phyloP scores from a whole-genome alignment of 257 asterid genomes.

The Verbena officinalis region DNA sequence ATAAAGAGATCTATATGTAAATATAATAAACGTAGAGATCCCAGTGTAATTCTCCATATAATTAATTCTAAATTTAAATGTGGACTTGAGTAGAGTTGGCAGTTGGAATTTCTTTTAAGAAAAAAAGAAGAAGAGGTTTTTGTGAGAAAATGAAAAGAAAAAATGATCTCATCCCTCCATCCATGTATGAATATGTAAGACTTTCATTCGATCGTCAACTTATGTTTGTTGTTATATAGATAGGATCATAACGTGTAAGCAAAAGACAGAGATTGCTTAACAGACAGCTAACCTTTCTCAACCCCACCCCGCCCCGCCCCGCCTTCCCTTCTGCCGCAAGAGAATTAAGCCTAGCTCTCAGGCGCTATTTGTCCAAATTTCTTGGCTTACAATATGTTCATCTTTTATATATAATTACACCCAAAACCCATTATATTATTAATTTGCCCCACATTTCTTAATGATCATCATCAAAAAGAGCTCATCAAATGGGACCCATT shows the following conservation, averaged over 20 bases:
- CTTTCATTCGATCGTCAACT: background rate
- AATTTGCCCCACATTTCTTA: conserved; percentile 1
- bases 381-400: conserved; percentile 30
- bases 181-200: background rate
- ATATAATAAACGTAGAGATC: too few relatives aligned
- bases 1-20: too few relatives aligned
- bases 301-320: background rate
- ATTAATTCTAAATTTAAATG: too few relatives aligned
- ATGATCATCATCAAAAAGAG: conserved; percentile 8
- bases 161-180: too few relatives aligned
- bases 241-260: conserved; percentile 46
- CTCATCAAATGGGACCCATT: conserved; percentile 32
- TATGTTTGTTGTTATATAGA: background rate
- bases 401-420: conserved; percentile 14
- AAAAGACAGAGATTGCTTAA: conserved; percentile 36
- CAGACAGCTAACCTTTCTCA: conserved; percentile 21
- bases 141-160: too few relatives aligned
- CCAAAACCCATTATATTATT: background rate
- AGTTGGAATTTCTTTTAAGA: too few relatives aligned
- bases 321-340: background rate
- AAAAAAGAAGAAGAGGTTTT: too few relatives aligned
- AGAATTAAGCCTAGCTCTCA: too few relatives aligned
- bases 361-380: conserved; percentile 26
- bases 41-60: too few relatives aligned
- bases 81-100: too few relatives aligned